These are phyloP conservation scores for Puya raimondii DNA, from an alignment of 176 grass and related monocot genomes.

Conservation along the genomic window DNA sequence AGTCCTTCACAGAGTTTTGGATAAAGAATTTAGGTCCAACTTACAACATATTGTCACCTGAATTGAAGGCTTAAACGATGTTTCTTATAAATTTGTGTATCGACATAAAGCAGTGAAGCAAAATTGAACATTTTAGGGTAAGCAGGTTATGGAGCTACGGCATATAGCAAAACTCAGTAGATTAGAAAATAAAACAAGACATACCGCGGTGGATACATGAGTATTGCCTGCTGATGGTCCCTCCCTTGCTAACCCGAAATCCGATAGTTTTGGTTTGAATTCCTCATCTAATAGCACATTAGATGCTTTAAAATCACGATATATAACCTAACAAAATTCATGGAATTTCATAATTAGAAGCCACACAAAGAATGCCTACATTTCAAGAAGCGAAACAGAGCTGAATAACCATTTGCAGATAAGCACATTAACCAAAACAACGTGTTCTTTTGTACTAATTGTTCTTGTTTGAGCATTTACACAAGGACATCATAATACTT, in stretches of 20 bases:
- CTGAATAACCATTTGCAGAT: too few species aligned
- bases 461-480: too few species aligned
- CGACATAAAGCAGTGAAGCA: too few species aligned
- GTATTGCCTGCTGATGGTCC: slow-evolving; percentile 57
- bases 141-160: too few species aligned
- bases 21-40: too few species aligned
- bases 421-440: too few species aligned
- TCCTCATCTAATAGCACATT: slow-evolving; percentile 62
- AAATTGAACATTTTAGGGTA: background rate
- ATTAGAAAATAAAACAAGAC: background rate
- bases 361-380: background rate
- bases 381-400: background rate
- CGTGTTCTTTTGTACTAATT: too few species aligned
- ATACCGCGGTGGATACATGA: slow-evolving; percentile 60
- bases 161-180: background rate
- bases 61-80: too few species aligned
- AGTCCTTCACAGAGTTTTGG: too few species aligned
- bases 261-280: slow-evolving; percentile 58
- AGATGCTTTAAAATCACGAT: slow-evolving; percentile 72
- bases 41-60: too few species aligned
- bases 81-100: too few species aligned
- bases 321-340: slow-evolving; percentile 34
- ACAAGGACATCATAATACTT: too few species aligned
- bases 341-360: background rate
- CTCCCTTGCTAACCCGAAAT: slow-evolving; percentile 62